Evolutionary conservation across 1,139 yeast genomes (phyloP).

Genomic region (Eremothecium sinecaudum): DNA sequence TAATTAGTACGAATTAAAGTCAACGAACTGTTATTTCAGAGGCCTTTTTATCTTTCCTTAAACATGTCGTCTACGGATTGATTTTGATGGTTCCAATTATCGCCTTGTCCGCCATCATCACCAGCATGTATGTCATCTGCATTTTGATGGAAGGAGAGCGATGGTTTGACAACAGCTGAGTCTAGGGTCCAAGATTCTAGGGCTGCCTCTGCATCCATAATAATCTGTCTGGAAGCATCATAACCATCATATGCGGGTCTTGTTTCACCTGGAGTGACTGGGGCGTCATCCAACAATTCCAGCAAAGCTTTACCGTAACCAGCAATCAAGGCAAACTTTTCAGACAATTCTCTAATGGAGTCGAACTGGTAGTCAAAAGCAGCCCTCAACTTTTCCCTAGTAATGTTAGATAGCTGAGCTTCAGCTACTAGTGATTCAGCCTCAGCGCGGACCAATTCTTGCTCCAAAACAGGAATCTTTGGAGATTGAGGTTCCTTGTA

Average conservation of each 20-base stretch:
- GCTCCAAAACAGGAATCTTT: slow-evolving; percentile 72
- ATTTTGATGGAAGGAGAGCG: slow-evolving; percentile 66
- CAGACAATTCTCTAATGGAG: slow-evolving; percentile 72
- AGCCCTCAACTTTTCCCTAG: slow-evolving; percentile 79
- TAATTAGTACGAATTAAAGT: slow-evolving; percentile 1
- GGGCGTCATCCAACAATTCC: slow-evolving; percentile 73
- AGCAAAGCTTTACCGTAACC: slow-evolving; percentile 82
- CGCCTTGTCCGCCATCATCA: slow-evolving; percentile 35
- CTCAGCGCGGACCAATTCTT: slow-evolving; percentile 82
- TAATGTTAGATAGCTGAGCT: slow-evolving; percentile 79
- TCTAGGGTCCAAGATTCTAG: slow-evolving; percentile 78
- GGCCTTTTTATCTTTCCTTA: slow-evolving; percentile 20
- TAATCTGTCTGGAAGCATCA: slow-evolving; percentile 79
- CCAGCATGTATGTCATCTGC: slow-evolving; percentile 56
- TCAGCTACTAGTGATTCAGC: slow-evolving; percentile 87
- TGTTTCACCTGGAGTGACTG: slow-evolving; percentile 87
- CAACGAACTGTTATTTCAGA: slow-evolving; percentile 16
- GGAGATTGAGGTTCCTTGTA: slow-evolving; percentile 81
- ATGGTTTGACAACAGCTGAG: slow-evolving; percentile 70
- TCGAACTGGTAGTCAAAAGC: slow-evolving; percentile 80
- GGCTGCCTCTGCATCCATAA: slow-evolving; percentile 77
- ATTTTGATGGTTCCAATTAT: neutral
- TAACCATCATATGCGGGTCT: slow-evolving; percentile 84
- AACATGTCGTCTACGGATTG: no score
- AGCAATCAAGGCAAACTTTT: slow-evolving; percentile 76